Evolutionary conservation across 192 early-diverging fungal genomes (phyloP), one percentile per base, ranked within the genome.

Genomic region (Linnemannia elongata): DNA sequence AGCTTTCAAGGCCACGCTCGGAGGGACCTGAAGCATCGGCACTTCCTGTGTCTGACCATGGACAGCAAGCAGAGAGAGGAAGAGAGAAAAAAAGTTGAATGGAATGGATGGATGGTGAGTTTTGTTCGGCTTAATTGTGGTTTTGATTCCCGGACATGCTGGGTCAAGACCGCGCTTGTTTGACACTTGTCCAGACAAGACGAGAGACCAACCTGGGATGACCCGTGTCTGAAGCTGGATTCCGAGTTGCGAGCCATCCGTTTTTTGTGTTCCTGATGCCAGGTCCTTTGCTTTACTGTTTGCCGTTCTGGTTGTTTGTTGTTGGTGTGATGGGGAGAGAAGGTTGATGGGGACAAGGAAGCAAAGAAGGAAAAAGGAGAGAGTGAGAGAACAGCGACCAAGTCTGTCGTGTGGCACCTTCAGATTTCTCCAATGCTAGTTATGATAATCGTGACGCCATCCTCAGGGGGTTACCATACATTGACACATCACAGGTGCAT

Each of bases 191-290:
- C 8, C 12, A 12, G 30, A 13, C 24, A 30, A 30, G 60, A 24
- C 30, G 57, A 60, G 57, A 60, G 27, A 66, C 60, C 60, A 66
- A 66, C 60, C 60, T 66, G 30, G 10, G 60, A 30, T 66, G 60
- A 33, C 24, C 30, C 13, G 60, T 66, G 4, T 66, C 30, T 33
- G 10, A 15, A 1, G 27, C 60, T 33, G 60, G 30, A 27, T n/a
- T 66, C 30, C 30, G 30, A 66, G 27, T 66, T 66, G 60, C 30
- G 60, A 66, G 60, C 60, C 60, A 66, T 66, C 30, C 30, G 49
- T 66, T 33, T 0, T 0, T 57, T 60, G 2, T 27, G 27, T 15
- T 33, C 60, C 10, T 27, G 27, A 66, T 33, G 27, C 27, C 60
- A 4, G 30, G 30, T 66, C 13, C 30, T 10, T 66, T 45, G 44